phyloP scores from a whole-genome alignment of 768 basidiomycete species.

The Podaxis sp. region DNA sequence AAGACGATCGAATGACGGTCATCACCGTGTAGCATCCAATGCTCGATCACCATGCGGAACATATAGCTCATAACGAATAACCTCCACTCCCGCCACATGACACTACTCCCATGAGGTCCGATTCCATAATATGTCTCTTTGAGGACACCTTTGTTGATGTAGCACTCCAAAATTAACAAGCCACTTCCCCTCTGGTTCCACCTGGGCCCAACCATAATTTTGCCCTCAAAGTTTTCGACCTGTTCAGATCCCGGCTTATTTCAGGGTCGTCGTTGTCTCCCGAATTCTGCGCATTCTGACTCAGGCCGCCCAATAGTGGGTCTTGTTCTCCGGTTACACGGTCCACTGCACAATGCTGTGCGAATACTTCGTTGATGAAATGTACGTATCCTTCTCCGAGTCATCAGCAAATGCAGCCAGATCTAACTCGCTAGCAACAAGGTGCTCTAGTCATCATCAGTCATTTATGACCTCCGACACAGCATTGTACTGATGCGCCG shows the following conservation, averaged over 20 bases:
- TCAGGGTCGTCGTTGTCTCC: not conserved
- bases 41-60: conserved; percentile 8
- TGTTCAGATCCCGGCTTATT: not conserved
- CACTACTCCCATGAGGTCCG: conserved; percentile 5
- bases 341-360: conserved; percentile 3
- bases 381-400: not conserved
- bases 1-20: not conserved
- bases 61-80: conserved; percentile 3
- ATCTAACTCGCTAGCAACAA: conserved; percentile 12
- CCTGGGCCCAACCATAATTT: not conserved
- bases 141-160: conserved; percentile 3
- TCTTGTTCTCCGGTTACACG: not conserved
- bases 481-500: conserved; percentile 8
- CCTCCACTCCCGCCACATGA: conserved; percentile 5
- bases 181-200: not conserved
- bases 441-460: conserved; percentile 10
- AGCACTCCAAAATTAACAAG: not conserved
- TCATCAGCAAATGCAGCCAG: not conserved
- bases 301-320: not conserved
- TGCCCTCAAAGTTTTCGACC: not conserved
- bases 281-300: not conserved
- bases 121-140: conserved; percentile 12
- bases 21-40: conserved; percentile 1
- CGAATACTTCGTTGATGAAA: not conserved
- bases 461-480: conserved; percentile 1